Base-by-base conservation (phyloP, 805 yeast species). In the Hermanozyma aechmeae region DNA sequence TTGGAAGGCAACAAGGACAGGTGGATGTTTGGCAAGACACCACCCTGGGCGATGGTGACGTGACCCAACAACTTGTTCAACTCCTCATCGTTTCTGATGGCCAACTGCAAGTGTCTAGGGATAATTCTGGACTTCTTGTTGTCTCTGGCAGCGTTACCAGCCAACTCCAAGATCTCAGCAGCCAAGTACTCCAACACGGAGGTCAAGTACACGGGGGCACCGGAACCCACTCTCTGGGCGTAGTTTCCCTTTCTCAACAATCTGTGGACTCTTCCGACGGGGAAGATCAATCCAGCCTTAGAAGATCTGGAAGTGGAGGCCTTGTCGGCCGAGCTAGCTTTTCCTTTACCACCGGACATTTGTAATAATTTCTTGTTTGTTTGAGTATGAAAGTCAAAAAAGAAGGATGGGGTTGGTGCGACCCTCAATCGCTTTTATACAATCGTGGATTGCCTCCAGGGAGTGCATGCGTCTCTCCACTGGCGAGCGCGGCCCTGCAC, bases 201-300 rank as follows among this genome's bases (percentile, higher is more conserved):
- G 48, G 97, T 87, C 58, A 89, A 74, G 71, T 87, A 89, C 42
- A 89, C 89, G 69, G 97, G 96, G 53, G 97, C 96, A 78, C 95
- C 96, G 47, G 96, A 86, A 76, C 97, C 96, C 51, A 89, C 80
- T 73, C 97, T 80, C 71, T 87, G 94, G 56, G 96, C 94, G 72
- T 89, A 84, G 79, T 87, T 84, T 62, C 95, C 96, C 70, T 81
- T 85, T 78, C 94, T 84, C 57, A 89, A 70, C 51, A 87, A 75
- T 71, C 96, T 79, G 75, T 89, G 96, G 50, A 89, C 92, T 79
- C 97, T 87, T 66, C 97, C 97, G 48, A 89, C 97, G 71, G 97
- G 97, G 93, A 89, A 89, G 53, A 94, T 84, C 58, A 89, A 77
- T 65, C 96, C 97, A 58, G 97, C 96, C 75, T 86, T 89, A 43